Conservation (phyloP, 768 basidiomycete genomes). For the Suillus discolor region DNA sequence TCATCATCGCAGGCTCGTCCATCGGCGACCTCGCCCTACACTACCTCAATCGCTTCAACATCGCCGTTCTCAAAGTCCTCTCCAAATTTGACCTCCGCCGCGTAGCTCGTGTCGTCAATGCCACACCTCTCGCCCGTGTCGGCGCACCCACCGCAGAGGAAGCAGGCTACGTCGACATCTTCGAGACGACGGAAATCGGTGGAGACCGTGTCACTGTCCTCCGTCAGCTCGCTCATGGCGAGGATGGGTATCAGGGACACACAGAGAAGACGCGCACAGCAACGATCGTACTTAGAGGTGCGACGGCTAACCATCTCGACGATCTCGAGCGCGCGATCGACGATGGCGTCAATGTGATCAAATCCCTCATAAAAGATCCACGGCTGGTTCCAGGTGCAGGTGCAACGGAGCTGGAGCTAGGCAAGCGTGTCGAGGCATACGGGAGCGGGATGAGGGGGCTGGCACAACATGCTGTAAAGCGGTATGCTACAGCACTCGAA, state of each 20-base stretch:
- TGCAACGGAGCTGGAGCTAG: slow-evolving; percentile 92
- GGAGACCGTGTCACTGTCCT: slow-evolving; percentile 98
- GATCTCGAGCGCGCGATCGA: slow-evolving; percentile 96
- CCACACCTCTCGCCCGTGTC: slow-evolving; percentile 93
- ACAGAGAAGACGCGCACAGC: slow-evolving; percentile 85
- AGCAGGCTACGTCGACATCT: slow-evolving; percentile 89
- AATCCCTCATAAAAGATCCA: slow-evolving; percentile 86
- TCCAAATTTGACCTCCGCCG: slow-evolving; percentile 98
- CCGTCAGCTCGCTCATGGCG: slow-evolving; percentile 73
- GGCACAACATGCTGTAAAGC: slow-evolving; percentile 90
- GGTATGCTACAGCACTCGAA: slow-evolving; percentile 88
- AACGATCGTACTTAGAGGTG: slow-evolving; percentile 93
- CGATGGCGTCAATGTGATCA: slow-evolving; percentile 96
- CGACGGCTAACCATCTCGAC: slow-evolving; percentile 91
- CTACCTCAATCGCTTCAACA: slow-evolving; percentile 91
- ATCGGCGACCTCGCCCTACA: slow-evolving; percentile 96
- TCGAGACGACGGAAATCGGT: slow-evolving; percentile 95
- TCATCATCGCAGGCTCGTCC: slow-evolving; percentile 90
- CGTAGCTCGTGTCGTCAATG: slow-evolving; percentile 92
- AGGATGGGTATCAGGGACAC: slow-evolving; percentile 57
- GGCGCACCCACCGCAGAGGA: slow-evolving; percentile 97
- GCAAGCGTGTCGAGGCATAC: slow-evolving; percentile 78
- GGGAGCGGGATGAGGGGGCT: slow-evolving; percentile 89
- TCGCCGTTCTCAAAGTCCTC: slow-evolving; percentile 95
- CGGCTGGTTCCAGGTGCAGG: slow-evolving; percentile 93